These are phyloP conservation scores for Neofusicoccum laricinum DNA, from an alignment of 2,329 filamentous ascomycete species.

Conservation along the genomic window DNA sequence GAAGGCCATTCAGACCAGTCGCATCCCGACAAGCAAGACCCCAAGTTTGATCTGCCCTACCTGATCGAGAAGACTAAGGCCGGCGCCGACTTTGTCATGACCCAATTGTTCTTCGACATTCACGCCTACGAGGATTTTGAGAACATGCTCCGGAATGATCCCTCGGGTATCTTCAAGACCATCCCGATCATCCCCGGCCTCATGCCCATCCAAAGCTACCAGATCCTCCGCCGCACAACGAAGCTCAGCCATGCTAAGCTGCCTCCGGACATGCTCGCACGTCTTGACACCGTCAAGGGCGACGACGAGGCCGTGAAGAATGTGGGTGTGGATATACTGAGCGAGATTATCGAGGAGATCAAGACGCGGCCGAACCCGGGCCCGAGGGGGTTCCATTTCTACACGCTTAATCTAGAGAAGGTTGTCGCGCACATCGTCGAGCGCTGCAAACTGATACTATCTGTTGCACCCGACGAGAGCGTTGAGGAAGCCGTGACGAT, in stretches of 20 bases:
- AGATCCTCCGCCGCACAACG: constrained; percentile 88
- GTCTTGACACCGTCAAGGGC: constrained; percentile 69
- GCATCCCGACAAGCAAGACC: constrained; percentile 73
- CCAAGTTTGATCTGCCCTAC: constrained; percentile 71
- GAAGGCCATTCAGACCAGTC: constrained; percentile 93
- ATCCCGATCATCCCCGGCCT: constrained; percentile 91
- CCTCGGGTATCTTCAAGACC: constrained; percentile 78
- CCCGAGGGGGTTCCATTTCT: constrained; percentile 81
- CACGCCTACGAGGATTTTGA: constrained; percentile 81
- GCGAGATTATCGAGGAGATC: constrained; percentile 78
- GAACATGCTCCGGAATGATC: constrained; percentile 69
- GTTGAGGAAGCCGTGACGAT: constrained; percentile 52
- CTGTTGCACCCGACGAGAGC: constrained; percentile 35
- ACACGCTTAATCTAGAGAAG: constrained; percentile 94
- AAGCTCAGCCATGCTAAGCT: constrained; percentile 90
- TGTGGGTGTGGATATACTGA: constrained; percentile 76
- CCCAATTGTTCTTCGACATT: constrained; percentile 92
- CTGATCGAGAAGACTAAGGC: constrained; percentile 87
- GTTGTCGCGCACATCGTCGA: constrained; percentile 92
- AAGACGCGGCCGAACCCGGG: constrained; percentile 52
- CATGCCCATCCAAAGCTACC: constrained; percentile 97
- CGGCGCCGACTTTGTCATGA: constrained; percentile 97
- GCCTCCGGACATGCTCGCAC: constrained; percentile 66
- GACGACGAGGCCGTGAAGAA: constrained; percentile 80
- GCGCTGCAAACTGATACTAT: constrained; percentile 76